Conservation (phyloP, 495 filamentous ascomycete species). For the Jackrogersella minutella region DNA sequence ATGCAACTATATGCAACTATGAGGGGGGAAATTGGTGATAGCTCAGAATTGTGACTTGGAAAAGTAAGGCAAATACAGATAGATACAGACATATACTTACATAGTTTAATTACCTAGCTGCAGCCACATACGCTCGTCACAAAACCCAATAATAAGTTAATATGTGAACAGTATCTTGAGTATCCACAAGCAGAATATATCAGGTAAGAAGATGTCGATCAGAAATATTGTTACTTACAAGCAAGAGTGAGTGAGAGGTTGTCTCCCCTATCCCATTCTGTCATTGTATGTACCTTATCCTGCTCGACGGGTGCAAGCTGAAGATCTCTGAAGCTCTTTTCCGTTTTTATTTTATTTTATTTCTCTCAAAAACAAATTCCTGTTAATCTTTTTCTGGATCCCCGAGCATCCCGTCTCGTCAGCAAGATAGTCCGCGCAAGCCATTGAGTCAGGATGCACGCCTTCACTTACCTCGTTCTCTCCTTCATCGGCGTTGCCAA, state of each 20-base stretch:
- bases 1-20: not conserved
- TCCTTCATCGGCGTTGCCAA: slow-evolving; percentile 25
- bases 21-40: slow-evolving; percentile 13
- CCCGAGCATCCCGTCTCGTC: slow-evolving; percentile 5
- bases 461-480: slow-evolving; percentile 28
- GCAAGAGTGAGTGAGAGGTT: not conserved
- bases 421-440: not conserved
- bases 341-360: not conserved
- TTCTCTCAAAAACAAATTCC: not conserved
- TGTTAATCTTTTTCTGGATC: not conserved
- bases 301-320: too few species aligned
- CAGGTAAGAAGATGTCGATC: slow-evolving; percentile 35
- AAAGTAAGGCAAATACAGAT: not conserved
- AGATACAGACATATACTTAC: slow-evolving; percentile 8
- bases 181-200: slow-evolving; percentile 24
- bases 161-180: slow-evolving; percentile 7
- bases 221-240: not conserved
- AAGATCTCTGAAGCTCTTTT: too few species aligned
- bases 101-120: slow-evolving; percentile 35
- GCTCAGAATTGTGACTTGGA: slow-evolving; percentile 22
- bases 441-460: slow-evolving; percentile 24
- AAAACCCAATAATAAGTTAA: slow-evolving; percentile 9
- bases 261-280: not conserved
- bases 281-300: too few species aligned
- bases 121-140: slow-evolving; percentile 20